Conservation (phyloP, 768 basidiomycete genomes). For the Pholiota molesta region DNA sequence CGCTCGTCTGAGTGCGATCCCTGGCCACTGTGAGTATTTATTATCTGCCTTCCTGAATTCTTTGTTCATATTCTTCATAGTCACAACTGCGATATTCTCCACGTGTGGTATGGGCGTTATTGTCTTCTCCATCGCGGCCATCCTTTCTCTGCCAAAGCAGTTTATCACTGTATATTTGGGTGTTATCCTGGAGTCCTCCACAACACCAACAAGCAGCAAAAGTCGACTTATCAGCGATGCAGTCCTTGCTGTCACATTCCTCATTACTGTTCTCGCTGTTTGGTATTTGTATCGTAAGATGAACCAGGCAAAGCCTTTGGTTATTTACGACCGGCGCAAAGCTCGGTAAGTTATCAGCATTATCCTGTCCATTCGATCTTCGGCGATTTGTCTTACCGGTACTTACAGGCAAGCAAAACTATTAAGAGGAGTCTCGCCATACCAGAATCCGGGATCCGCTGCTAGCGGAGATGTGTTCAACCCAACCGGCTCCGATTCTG, state of each 20-base stretch:
- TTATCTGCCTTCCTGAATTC: not conserved
- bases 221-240: slow-evolving; percentile 69
- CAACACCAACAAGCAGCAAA: slow-evolving; percentile 41
- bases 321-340: slow-evolving; percentile 74
- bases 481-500: slow-evolving; percentile 30
- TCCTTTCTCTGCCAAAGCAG: slow-evolving; percentile 88
- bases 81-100: slow-evolving; percentile 87
- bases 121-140: slow-evolving; percentile 76
- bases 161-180: slow-evolving; percentile 92
- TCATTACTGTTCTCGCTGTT: slow-evolving; percentile 77
- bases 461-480: slow-evolving; percentile 28
- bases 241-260: slow-evolving; percentile 66
- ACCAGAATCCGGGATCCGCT: slow-evolving; percentile 16
- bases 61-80: slow-evolving; percentile 35
- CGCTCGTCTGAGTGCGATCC: slow-evolving; percentile 80
- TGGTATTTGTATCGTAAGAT: slow-evolving; percentile 84
- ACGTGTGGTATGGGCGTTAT: slow-evolving; percentile 87
- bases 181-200: slow-evolving; percentile 59
- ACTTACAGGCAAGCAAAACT: slow-evolving; percentile 56
- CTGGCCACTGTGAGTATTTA: slow-evolving; percentile 74
- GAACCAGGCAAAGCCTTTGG: slow-evolving; percentile 63
- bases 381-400: not conserved
- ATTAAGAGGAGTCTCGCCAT: slow-evolving; percentile 27
- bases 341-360: slow-evolving; percentile 49
- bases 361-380: not conserved